phyloP scores from a whole-genome alignment of 306 rosid genomes.

The Cicer judaicum region DNA sequence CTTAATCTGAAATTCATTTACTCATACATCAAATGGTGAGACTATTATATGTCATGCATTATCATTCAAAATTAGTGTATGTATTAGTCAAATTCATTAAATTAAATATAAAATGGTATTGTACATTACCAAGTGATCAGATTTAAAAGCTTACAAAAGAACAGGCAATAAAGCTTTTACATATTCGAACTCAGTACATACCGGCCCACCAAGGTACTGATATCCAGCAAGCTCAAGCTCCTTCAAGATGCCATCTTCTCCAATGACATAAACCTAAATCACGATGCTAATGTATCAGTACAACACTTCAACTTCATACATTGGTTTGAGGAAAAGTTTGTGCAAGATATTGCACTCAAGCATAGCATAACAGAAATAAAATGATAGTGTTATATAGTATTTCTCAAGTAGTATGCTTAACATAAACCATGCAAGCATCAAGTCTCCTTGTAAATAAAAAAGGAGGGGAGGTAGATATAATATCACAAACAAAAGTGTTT shows the following conservation, averaged over 20 bases:
- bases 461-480: no score
- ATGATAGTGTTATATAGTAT: conserved; percentile 8
- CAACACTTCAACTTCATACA: conserved; percentile 36
- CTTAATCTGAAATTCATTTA: not conserved
- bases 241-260: conserved; percentile 98
- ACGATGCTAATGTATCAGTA: conserved; percentile 45
- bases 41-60: conserved; percentile 23
- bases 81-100: conserved; percentile 29
- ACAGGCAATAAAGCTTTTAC: conserved; percentile 3
- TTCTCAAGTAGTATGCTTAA: conserved; percentile 10
- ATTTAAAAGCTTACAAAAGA: conserved; percentile 29
- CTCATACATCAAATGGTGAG: conserved; percentile 25
- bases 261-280: conserved; percentile 90
- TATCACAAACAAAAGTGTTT: no score
- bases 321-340: conserved; percentile 7
- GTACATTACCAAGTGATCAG: conserved; percentile 26
- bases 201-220: conserved; percentile 96
- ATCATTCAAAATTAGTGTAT: conserved; percentile 14
- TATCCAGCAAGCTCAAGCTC: conserved; percentile 98
- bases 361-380: not conserved
- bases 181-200: conserved; percentile 47
- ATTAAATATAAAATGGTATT: conserved; percentile 1
- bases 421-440: conserved; percentile 13
- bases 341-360: conserved; percentile 15
- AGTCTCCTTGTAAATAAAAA: not conserved